Conservation (phyloP, 2,329 filamentous ascomycete genomes). For the Bipolaris sorokiniana region DNA sequence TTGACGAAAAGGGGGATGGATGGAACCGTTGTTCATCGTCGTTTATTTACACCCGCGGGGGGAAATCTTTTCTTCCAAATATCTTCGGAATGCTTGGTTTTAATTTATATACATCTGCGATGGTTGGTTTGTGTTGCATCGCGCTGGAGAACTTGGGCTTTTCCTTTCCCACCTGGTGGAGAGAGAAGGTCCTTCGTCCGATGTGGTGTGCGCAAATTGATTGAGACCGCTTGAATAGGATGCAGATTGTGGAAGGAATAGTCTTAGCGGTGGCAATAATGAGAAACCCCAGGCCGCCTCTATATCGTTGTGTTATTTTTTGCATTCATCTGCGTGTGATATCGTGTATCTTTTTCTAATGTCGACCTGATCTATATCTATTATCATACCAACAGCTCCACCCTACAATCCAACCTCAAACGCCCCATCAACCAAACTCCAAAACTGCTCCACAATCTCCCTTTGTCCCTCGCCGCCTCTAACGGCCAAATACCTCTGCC, state of each 20-base stretch:
- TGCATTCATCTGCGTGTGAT: constrained; percentile 9
- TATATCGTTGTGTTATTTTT: constrained; percentile 17
- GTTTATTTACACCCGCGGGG: background rate
- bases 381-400: too few relatives aligned
- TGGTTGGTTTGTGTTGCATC: constrained; percentile 24
- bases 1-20: too few relatives aligned
- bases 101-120: constrained; percentile 19
- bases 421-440: constrained; percentile 53
- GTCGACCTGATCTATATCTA: background rate
- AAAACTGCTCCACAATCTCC: constrained; percentile 57
- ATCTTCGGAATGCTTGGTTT: constrained; percentile 18
- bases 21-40: constrained; percentile 2
- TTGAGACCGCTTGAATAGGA: constrained; percentile 35
- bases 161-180: constrained; percentile 19
- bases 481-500: constrained; percentile 61
- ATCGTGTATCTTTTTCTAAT: background rate
- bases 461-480: constrained; percentile 55
- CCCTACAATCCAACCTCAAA: constrained; percentile 51
- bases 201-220: constrained; percentile 31
- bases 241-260: constrained; percentile 27
- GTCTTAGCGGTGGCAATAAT: constrained; percentile 41
- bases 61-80: background rate
- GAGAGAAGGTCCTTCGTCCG: constrained; percentile 15
- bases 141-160: constrained; percentile 32
- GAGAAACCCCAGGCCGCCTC: constrained; percentile 38